Evolutionary conservation across 495 filamentous ascomycete genomes (phyloP), one percentile per base, ranked within the genome.

Genomic region (Daldinia loculata): DNA sequence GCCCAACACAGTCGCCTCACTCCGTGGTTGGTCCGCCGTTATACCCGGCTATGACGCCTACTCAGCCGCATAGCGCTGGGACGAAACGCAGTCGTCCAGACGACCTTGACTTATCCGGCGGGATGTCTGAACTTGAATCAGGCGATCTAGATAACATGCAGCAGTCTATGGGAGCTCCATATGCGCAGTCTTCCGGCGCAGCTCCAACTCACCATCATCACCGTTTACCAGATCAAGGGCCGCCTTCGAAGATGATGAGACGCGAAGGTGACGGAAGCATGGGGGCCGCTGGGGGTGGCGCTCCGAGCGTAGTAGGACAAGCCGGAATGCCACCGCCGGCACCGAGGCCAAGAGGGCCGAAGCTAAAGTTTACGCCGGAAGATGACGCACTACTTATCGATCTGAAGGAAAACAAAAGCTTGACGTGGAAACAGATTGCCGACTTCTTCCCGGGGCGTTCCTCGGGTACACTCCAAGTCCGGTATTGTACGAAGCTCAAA

Each of bases 351-450:
- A 88, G 89, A 61, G 92, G 92, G 4, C 93, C 93, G 17, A 96
- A 96, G 78, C 80, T 95, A 64, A 96, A 95, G 73, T 97, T 97
- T 74, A 96, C 93, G 1, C 88, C 91, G 45, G 93, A 95, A 78
- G 93, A 97, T 75, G 94, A 97, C 78, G 86, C 88, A 56, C 81
- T 95, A 56, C 81, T 97, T 41, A 88, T 97, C 19, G 92, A 95
- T 65, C 81, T 97, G 58, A 97, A 97, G 78, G 94, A 97, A 80
- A 92, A 94, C 67, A 95, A 94, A 77, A 91, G 91, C 71, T 85
- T 97, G 72, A 93, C 94, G 8, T 97, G 94, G 94, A 96, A 95
- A 76, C 93, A 97, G 84, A 97, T 97, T 71, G 91, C 92, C 61
- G 93, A 96, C 74, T 97, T 95, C 80, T 97, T 97, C 72, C 94